These are phyloP conservation scores for Hsuehochloa calcarea DNA, from an alignment of 176 grass and related monocot species.

Conservation along the genomic window DNA sequence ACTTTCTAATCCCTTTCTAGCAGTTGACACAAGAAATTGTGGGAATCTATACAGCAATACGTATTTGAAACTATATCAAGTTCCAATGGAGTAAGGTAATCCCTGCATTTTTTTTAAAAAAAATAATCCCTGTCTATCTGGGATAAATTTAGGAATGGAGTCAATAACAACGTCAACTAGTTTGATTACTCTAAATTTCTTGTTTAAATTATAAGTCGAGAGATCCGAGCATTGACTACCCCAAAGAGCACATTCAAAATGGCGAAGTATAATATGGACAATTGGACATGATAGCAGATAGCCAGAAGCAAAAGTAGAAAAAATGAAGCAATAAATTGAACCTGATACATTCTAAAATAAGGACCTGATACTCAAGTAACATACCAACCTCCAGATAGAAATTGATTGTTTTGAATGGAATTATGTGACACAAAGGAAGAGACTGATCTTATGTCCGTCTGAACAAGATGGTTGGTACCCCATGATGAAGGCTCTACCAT, in stretches of 20 bases:
- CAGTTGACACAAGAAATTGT: neutral
- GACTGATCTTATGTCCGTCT: slow-evolving; percentile 31
- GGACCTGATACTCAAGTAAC: slow-evolving; percentile 39
- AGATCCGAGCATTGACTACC: neutral
- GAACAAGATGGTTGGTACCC: slow-evolving; percentile 52
- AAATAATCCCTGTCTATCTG: neutral
- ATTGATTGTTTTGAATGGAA: slow-evolving; percentile 51
- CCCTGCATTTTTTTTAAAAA: neutral
- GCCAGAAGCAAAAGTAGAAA: slow-evolving; percentile 2
- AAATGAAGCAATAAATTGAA: slow-evolving; percentile 18
- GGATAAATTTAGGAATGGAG: slow-evolving; percentile 13
- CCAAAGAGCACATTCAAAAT: neutral
- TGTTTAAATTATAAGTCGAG: neutral
- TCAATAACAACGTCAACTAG: neutral
- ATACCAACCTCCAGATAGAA: slow-evolving; percentile 71
- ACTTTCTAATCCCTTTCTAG: neutral
- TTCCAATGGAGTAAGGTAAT: slow-evolving; percentile 3
- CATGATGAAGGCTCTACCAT: slow-evolving; percentile 46
- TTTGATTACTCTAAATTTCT: neutral
- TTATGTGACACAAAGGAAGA: slow-evolving; percentile 51
- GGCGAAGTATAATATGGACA: neutral
- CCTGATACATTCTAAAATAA: slow-evolving; percentile 8
- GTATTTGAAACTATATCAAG: slow-evolving; percentile 10
- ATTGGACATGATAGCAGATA: neutral
- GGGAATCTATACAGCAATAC: neutral